A percentile compares a stretch with the other conserved stretches of the same genome.
These are phyloP conservation scores for Blakeslea trispora DNA, from an alignment of 371 early-diverging fungal genomes.

Conservation along the genomic window DNA sequence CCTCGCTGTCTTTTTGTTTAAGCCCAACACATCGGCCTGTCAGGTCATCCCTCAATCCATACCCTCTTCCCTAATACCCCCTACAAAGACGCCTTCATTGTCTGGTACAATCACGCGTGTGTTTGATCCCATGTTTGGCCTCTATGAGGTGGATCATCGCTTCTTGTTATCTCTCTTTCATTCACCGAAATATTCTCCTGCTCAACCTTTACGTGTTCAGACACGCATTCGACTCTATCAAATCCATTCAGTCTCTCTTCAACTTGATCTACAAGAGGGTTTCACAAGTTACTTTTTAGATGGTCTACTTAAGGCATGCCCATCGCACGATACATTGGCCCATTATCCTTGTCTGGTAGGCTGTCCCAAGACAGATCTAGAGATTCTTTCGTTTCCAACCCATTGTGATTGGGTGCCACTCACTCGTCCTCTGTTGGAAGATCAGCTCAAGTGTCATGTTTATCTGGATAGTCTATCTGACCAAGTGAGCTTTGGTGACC, in stretches of 20 bases:
- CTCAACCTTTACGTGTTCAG: conserved; percentile 24
- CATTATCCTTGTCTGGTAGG: background rate
- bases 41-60: conserved; percentile 1
- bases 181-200: conserved; percentile 10
- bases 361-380: background rate
- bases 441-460: conserved; percentile 1
- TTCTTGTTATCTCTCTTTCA: conserved; percentile 28
- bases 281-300: conserved; percentile 8
- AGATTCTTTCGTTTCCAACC: conserved; percentile 9
- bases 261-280: background rate
- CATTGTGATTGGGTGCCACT: conserved; percentile 6
- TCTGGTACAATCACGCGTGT: conserved; percentile 30
- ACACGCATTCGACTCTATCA: conserved; percentile 20
- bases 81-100: background rate
- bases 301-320: background rate
- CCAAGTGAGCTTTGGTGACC: background rate
- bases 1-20: conserved; percentile 1
- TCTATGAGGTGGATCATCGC: conserved; percentile 32
- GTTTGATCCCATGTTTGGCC: conserved; percentile 32
- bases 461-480: background rate
- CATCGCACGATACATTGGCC: no score
- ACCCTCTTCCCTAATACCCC: no score
- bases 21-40: background rate
- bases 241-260: conserved; percentile 17
- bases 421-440: background rate